Conservation (phyloP, 2,329 filamentous ascomycete genomes). For the Diaporthe vaccinii region DNA sequence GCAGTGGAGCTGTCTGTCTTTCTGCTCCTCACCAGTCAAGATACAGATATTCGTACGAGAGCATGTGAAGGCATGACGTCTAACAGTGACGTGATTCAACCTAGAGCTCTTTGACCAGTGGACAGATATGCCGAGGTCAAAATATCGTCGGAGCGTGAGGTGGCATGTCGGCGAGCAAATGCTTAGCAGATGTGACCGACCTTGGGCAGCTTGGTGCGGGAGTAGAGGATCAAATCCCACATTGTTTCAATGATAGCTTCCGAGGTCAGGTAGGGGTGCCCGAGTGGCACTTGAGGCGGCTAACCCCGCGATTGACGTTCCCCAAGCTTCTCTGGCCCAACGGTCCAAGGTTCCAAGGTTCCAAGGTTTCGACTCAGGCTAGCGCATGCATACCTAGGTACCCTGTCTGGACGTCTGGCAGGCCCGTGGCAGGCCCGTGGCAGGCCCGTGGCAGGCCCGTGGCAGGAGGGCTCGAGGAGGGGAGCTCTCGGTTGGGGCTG, state of each 20-base stretch:
- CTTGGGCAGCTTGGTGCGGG: not conserved
- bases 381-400: not conserved
- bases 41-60: not conserved
- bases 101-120: not conserved
- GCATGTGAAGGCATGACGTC: not conserved
- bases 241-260: not conserved
- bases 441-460: too few relatives aligned
- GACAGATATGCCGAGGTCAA: not conserved
- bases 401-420: not conserved
- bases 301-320: constrained; percentile 35
- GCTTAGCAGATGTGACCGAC: not conserved
- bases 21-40: not conserved
- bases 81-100: not conserved
- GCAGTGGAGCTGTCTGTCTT: not conserved
- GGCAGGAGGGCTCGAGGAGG: not conserved
- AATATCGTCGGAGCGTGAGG: not conserved
- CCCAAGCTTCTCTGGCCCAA: constrained; percentile 22
- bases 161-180: not conserved
- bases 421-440: too few relatives aligned
- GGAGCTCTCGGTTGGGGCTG: not conserved
- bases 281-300: constrained; percentile 1
- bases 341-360: constrained; percentile 3
- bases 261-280: not conserved
- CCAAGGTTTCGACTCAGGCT: constrained; percentile 3
- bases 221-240: not conserved